phyloP scores from a whole-genome alignment of 1,284 basidiomycete species.

The Melampsora americana region DNA sequence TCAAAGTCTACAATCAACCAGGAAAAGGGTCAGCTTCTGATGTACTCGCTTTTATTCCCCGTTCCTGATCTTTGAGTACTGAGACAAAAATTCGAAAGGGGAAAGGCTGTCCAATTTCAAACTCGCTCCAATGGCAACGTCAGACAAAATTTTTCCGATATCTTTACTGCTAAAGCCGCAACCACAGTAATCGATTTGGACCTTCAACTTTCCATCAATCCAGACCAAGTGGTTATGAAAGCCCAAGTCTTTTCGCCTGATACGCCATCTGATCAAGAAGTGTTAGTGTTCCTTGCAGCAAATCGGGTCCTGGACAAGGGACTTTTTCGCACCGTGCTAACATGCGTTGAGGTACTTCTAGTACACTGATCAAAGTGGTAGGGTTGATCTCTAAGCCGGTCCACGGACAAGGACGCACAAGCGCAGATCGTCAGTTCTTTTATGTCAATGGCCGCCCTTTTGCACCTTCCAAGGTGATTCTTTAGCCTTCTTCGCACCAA shows the following conservation, averaged over 20 bases:
- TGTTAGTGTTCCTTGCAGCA: slow-evolving; percentile 13
- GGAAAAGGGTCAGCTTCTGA: slow-evolving; percentile 65
- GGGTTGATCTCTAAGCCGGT: slow-evolving; percentile 77
- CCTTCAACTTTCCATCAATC: slow-evolving; percentile 67
- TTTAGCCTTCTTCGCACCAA: slow-evolving; percentile 20
- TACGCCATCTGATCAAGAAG: slow-evolving; percentile 36
- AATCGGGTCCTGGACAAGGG: neutral
- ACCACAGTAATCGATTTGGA: slow-evolving; percentile 72
- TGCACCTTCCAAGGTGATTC: slow-evolving; percentile 66
- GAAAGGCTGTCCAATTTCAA: slow-evolving; percentile 68
- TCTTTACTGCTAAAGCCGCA: slow-evolving; percentile 81
- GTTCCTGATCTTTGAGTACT: slow-evolving; percentile 16
- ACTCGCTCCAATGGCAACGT: slow-evolving; percentile 67
- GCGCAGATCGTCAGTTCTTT: slow-evolving; percentile 84
- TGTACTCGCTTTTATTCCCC: slow-evolving; percentile 15
- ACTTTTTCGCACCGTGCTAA: neutral
- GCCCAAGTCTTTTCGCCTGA: slow-evolving; percentile 13
- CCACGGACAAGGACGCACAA: slow-evolving; percentile 68
- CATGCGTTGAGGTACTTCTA: slow-evolving; percentile 7
- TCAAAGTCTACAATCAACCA: slow-evolving; percentile 71
- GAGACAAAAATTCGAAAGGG: slow-evolving; percentile 54
- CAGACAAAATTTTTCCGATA: slow-evolving; percentile 66
- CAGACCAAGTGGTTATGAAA: slow-evolving; percentile 58
- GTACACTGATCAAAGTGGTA: slow-evolving; percentile 60
- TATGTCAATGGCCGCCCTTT: slow-evolving; percentile 92